These are phyloP conservation scores for Pichia gijzeniarum DNA, from an alignment of 805 yeast genomes.

Conservation along the genomic window DNA sequence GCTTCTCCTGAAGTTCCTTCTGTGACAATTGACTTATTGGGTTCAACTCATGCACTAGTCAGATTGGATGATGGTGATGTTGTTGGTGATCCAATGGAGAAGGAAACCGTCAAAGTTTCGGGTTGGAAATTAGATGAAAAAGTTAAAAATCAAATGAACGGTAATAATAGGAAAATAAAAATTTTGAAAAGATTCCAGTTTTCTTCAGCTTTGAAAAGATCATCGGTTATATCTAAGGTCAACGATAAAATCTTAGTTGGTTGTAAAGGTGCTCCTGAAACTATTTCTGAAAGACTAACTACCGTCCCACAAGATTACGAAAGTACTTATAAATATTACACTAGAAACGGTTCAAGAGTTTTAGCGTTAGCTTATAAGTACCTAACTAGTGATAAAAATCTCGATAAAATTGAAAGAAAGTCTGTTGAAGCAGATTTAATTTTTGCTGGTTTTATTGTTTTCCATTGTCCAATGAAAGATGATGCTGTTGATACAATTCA, in stretches of 20 bases:
- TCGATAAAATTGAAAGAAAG: conserved; percentile 63
- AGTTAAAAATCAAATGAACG: conserved; percentile 58
- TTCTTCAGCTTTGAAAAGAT: conserved; percentile 91
- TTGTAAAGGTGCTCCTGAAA: conserved; percentile 98
- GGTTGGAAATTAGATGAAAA: conserved; percentile 70
- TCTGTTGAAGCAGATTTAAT: conserved; percentile 65
- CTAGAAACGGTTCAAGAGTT: conserved; percentile 95
- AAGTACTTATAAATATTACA: conserved; percentile 77
- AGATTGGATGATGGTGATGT: conserved; percentile 92
- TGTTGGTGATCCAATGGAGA: conserved; percentile 99
- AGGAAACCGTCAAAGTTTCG: conserved; percentile 84
- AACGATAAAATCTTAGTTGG: conserved; percentile 59
- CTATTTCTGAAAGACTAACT: conserved; percentile 69
- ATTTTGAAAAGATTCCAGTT: conserved; percentile 94
- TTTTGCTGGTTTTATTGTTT: conserved; percentile 91
- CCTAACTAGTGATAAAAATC: conserved; percentile 40
- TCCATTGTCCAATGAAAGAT: conserved; percentile 93
- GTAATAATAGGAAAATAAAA: conserved; percentile 40
- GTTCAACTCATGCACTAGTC: conserved; percentile 95
- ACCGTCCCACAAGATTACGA: conserved; percentile 76
- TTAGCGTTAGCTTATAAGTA: conserved; percentile 87
- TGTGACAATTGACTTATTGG: conserved; percentile 66
- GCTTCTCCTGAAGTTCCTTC: conserved; percentile 55
- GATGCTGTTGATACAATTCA: conserved; percentile 88
- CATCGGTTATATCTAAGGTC: conserved; percentile 71